phyloP scores from a whole-genome alignment of 2,329 filamentous ascomycete species.

The Penicillium sp. region DNA sequence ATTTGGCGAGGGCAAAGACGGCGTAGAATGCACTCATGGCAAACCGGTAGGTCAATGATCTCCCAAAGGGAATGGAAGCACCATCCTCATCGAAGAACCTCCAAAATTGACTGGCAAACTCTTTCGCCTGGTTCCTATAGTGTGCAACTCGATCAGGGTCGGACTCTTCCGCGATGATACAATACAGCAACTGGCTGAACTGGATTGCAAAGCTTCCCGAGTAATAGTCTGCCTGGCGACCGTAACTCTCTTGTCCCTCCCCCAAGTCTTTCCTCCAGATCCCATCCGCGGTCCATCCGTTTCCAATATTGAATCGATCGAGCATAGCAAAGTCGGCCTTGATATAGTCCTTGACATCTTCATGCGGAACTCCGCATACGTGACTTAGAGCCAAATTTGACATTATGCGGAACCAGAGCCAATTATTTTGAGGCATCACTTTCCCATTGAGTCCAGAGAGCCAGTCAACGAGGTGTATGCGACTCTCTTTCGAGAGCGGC shows the following conservation, averaged over 20 bases:
- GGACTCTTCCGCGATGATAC: conserved; percentile 10
- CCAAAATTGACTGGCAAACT: conserved; percentile 7
- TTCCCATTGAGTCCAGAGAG: conserved; percentile 47
- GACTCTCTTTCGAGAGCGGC: not conserved
- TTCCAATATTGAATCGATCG: conserved; percentile 47
- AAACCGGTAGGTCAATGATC: conserved; percentile 56
- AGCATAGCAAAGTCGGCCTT: conserved; percentile 46
- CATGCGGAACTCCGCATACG: conserved; percentile 40
- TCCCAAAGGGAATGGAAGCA: conserved; percentile 52
- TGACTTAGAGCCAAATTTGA: conserved; percentile 50
- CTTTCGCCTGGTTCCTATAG: not conserved
- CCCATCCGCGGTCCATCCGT: conserved; percentile 54
- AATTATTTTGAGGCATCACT: conserved; percentile 52
- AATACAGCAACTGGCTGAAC: conserved; percentile 52
- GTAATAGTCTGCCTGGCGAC: conserved; percentile 53
- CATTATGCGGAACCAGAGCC: conserved; percentile 57
- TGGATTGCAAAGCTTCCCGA: conserved; percentile 58
- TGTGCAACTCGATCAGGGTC: not conserved
- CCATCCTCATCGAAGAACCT: conserved; percentile 6
- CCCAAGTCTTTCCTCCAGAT: not conserved
- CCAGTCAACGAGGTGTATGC: conserved; percentile 25
- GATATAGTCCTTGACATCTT: conserved; percentile 40
- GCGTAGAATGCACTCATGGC: conserved; percentile 54
- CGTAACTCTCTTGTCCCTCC: not conserved
- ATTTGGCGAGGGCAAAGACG: conserved; percentile 39